phyloP scores from a whole-genome alignment of 2,329 filamentous ascomycete genomes.

The Penicillium capsulatum region DNA sequence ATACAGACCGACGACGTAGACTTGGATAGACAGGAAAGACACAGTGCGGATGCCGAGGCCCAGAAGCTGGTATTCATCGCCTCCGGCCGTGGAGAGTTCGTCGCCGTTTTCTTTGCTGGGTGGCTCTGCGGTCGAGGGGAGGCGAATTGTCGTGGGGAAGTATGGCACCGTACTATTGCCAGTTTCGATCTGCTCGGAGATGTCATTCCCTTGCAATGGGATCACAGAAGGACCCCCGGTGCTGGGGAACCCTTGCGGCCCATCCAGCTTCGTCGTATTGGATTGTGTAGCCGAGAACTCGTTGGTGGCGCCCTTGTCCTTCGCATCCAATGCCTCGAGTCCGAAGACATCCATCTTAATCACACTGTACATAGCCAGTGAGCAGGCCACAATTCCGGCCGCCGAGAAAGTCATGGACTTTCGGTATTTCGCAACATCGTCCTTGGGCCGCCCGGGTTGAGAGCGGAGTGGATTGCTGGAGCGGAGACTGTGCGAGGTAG shows the following conservation, averaged over 20 bases:
- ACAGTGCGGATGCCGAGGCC: slow-evolving; percentile 86
- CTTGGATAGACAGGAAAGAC: slow-evolving; percentile 82
- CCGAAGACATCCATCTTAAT: slow-evolving; percentile 39
- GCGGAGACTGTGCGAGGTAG: slow-evolving; percentile 28
- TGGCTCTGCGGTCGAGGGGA: slow-evolving; percentile 48
- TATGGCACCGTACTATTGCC: slow-evolving; percentile 74
- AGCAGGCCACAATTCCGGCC: slow-evolving; percentile 38
- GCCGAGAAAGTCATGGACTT: slow-evolving; percentile 34
- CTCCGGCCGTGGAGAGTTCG: slow-evolving; percentile 34
- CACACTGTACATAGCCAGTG: slow-evolving; percentile 40
- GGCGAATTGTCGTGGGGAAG: slow-evolving; percentile 68
- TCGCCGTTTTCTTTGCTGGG: slow-evolving; percentile 36
- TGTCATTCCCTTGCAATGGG: slow-evolving; percentile 49
- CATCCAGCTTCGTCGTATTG: slow-evolving; percentile 38
- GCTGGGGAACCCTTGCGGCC: slow-evolving; percentile 36
- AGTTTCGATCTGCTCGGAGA: slow-evolving; percentile 71
- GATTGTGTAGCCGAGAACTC: slow-evolving; percentile 7
- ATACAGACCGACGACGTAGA: slow-evolving; percentile 93
- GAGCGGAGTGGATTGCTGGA: slow-evolving; percentile 30
- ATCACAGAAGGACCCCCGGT: slow-evolving; percentile 31
- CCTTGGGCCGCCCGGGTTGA: slow-evolving; percentile 7
- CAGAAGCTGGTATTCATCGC: slow-evolving; percentile 72
- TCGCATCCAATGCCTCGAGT: slow-evolving; percentile 21
- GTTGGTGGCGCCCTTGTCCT: slow-evolving; percentile 5
- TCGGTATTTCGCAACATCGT: slow-evolving; percentile 25